Evolutionary conservation across 2,329 filamentous ascomycete species (phyloP), one percentile per base, ranked within the genome.

Genomic region (Ophiocordyceps unilateralis): DNA sequence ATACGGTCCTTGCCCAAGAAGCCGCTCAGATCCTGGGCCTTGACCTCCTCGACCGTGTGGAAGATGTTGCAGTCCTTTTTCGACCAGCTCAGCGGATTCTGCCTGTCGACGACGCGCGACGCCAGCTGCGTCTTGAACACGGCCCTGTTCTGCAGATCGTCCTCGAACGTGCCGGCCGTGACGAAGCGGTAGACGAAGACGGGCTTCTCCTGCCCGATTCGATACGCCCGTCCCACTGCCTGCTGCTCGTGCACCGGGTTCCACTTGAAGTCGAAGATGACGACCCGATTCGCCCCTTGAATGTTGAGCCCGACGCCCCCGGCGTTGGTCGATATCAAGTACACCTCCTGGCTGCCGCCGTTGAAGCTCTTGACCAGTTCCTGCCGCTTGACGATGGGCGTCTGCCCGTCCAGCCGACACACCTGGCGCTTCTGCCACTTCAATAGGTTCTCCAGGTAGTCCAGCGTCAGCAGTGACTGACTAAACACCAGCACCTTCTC

Each of bases 141-240:
- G 2, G 79, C 70, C 47, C 75, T 77, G 57, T 84, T 81, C 50
- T 87, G 76, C 40, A 93, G 63, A 10, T 71, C 69, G 36, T 81
- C 74, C 56, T 95, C 87, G 50, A 81, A 87, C 0, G 86, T 91
- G 2, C 86, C 87, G 2, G 78, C 83, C 11, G 77, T 67, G 22
- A 87, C 65, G 47, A 95, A 77, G 17, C 82, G 81, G 60, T 95
- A 95, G 1, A 95, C 86, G 54, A 74, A 88, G 1, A 93, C 87
- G 1, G 73, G 69, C 51, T 88, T 91, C 32, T 63, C 66, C 58
- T 95, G 88, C 0, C 87, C 86, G 28, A 95, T 73, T 1, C 88
- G 83, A 58, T 91, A 94, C 0, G 84, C 81, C 43, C 88, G 74
- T 2, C 86, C 88, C 41, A 94, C 76, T 1, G 88, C 88, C 60